A percentile compares a stretch with the other conserved stretches of the same genome.
Evolutionary conservation across 257 asterid species (phyloP).

Genomic region (Solanum bulbocastanum): DNA sequence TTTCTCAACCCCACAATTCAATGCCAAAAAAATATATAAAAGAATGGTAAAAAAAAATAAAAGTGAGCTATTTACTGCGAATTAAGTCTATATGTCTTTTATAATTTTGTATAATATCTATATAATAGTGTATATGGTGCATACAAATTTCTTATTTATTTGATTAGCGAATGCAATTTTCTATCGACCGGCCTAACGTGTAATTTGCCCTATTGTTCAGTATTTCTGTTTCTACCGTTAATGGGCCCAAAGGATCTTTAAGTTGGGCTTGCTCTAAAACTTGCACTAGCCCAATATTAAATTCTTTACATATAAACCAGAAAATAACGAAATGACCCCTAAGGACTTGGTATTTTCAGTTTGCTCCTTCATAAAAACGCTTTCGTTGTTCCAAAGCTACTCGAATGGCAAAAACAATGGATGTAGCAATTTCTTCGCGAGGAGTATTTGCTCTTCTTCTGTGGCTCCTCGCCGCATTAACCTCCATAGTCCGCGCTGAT

Average conservation of each 20-base stretch:
- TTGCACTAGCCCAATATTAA: neutral
- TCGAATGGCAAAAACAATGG: slow-evolving; percentile 20
- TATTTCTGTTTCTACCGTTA: neutral
- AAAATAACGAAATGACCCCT: neutral
- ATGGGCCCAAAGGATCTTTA: neutral
- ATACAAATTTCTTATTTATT: too few species aligned
- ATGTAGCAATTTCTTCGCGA: slow-evolving; percentile 8
- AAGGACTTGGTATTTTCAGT: neutral
- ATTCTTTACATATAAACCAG: neutral
- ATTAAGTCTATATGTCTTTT: too few species aligned
- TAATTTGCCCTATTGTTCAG: neutral
- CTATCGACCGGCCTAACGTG: neutral
- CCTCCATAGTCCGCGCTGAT: slow-evolving; percentile 14
- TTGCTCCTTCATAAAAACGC: neutral
- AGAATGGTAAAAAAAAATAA: too few species aligned
- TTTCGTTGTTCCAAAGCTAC: neutral
- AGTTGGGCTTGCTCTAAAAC: neutral
- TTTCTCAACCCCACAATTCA: too few species aligned
- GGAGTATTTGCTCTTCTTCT: slow-evolving; percentile 9
- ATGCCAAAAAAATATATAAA: too few species aligned
- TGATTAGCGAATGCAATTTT: neutral
- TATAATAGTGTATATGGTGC: too few species aligned
- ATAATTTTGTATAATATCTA: too few species aligned
- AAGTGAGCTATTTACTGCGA: too few species aligned
- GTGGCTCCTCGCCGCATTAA: slow-evolving; percentile 18